These are phyloP conservation scores for Ziziphus jujuba DNA, from an alignment of 306 rosid species.

Conservation along the genomic window DNA sequence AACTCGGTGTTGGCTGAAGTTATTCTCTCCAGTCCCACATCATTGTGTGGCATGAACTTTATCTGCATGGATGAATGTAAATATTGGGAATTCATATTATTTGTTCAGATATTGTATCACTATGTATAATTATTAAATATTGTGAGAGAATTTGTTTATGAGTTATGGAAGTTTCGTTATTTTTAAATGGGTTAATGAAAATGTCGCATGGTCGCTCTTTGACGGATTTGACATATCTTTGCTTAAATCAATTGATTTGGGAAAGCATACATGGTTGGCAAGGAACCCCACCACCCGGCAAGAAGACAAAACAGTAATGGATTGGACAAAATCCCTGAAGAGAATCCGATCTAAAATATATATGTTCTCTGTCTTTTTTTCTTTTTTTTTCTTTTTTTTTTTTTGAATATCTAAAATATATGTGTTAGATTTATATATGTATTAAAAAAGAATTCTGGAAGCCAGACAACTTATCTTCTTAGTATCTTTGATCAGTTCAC, in stretches of 20 bases:
- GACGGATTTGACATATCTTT: background rate
- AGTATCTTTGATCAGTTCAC: constrained; percentile 21
- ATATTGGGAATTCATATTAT: background rate
- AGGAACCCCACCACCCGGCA: constrained; percentile 37
- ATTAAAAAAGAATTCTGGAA: background rate
- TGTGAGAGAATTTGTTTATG: background rate
- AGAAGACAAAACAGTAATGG: constrained; percentile 16
- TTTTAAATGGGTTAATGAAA: background rate
- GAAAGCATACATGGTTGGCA: constrained; percentile 28
- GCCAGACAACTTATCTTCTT: constrained; percentile 25
- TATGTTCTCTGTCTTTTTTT: no score
- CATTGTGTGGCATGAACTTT: no score
- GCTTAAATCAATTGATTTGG: constrained; percentile 8
- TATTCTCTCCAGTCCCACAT: no score
- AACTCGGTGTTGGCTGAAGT: no score
- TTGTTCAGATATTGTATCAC: background rate
- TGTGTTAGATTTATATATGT: constrained; percentile 19
- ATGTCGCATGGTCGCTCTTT: constrained; percentile 1
- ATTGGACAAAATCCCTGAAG: constrained; percentile 22
- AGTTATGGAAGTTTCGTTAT: background rate
- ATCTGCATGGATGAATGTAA: no score
- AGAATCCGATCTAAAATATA: constrained; percentile 31
- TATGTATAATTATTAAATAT: background rate
- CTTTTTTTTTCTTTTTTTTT: no score
- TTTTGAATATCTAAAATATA: no score